These are phyloP conservation scores for Onygenales sp. DNA, from an alignment of 2,329 filamentous ascomycete genomes.

Conservation along the genomic window DNA sequence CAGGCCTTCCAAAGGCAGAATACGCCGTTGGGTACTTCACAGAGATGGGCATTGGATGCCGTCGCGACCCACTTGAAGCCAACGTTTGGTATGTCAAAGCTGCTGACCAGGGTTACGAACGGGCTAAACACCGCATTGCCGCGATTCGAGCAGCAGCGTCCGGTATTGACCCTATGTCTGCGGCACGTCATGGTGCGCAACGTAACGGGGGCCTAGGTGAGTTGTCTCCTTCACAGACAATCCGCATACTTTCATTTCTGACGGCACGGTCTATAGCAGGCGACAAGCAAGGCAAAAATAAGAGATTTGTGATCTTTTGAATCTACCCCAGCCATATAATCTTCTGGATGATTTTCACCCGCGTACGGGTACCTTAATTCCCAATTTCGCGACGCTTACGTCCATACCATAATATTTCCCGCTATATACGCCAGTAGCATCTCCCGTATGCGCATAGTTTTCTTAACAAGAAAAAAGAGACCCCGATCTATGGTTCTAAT, in stretches of 20 bases:
- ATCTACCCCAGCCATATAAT: not conserved
- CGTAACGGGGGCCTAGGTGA: not conserved
- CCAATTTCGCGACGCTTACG: too few species aligned
- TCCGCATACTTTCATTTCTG: not conserved
- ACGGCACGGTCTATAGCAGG: not conserved
- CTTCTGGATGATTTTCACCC: too few species aligned
- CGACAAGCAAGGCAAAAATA: slow-evolving; percentile 11
- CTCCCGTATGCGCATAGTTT: too few species aligned
- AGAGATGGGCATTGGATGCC: slow-evolving; percentile 95
- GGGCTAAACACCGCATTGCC: slow-evolving; percentile 75
- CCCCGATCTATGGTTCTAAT: too few species aligned
- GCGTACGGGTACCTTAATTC: too few species aligned
- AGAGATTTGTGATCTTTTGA: slow-evolving; percentile 18
- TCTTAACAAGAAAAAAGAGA: too few species aligned
- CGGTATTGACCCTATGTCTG: slow-evolving; percentile 33
- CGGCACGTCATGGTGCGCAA: slow-evolving; percentile 6
- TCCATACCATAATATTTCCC: too few species aligned
- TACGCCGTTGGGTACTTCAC: slow-evolving; percentile 96
- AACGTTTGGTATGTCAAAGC: slow-evolving; percentile 98
- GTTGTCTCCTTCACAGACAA: not conserved
- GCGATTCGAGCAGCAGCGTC: slow-evolving; percentile 77
- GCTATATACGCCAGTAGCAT: too few species aligned
- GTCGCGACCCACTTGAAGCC: slow-evolving; percentile 86
- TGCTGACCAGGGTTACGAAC: slow-evolving; percentile 81
- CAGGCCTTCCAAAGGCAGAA: slow-evolving; percentile 57